Conservation (phyloP, 768 basidiomycete genomes). For the Lepiota venenata region DNA sequence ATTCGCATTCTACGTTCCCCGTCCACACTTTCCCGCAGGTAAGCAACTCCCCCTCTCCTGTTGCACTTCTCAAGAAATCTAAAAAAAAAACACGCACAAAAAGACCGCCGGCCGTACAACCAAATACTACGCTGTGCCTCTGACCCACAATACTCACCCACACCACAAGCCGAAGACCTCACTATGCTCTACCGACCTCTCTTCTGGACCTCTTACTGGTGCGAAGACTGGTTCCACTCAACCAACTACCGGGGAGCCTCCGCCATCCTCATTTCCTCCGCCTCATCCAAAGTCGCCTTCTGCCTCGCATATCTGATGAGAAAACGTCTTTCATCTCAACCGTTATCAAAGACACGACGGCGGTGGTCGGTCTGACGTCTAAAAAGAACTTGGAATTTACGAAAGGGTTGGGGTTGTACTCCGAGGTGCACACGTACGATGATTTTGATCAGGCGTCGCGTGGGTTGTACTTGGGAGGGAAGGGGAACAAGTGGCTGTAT, state of each 20-base stretch:
- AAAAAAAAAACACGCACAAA: background rate
- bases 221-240: constrained; percentile 62
- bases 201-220: constrained; percentile 78
- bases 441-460: constrained; percentile 26
- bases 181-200: constrained; percentile 71
- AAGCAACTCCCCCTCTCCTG: constrained; percentile 7
- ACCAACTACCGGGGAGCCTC: constrained; percentile 45
- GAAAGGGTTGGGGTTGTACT: constrained; percentile 47
- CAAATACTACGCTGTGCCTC: constrained; percentile 56
- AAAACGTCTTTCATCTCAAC: constrained; percentile 35
- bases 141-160: constrained; percentile 52
- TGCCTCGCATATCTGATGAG: constrained; percentile 59
- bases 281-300: constrained; percentile 72
- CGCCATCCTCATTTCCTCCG: constrained; percentile 59
- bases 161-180: constrained; percentile 50
- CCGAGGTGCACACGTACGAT: constrained; percentile 56
- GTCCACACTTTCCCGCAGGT: constrained; percentile 64
- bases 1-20: constrained; percentile 52
- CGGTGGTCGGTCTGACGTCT: constrained; percentile 61
- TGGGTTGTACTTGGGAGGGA: too few relatives aligned
- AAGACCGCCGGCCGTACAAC: constrained; percentile 67
- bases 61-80: constrained; percentile 12
- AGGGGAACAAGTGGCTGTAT: too few relatives aligned
- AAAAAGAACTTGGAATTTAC: constrained; percentile 53
- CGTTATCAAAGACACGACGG: constrained; percentile 21